A percentile compares a stretch with the other conserved stretches of the same genome.
These are phyloP conservation scores for Endocarpon pusillum DNA, from an alignment of 495 filamentous ascomycete species.

Conservation along the genomic window DNA sequence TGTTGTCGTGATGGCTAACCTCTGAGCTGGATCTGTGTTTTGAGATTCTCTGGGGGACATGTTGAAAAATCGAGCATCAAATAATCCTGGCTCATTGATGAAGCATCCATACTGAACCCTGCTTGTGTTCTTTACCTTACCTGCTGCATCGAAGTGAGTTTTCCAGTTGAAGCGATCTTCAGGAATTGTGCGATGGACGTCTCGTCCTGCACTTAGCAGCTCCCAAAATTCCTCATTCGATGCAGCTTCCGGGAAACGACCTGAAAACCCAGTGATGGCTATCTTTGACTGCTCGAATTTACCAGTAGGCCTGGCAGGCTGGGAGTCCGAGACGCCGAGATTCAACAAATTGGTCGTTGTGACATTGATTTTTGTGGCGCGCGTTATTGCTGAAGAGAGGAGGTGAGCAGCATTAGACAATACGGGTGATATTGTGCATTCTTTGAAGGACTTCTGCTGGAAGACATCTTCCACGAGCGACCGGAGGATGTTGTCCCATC, in stretches of 20 bases:
- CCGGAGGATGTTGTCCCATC: slow-evolving; percentile 39
- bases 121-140: slow-evolving; percentile 18
- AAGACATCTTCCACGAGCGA: slow-evolving; percentile 24
- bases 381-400: background rate
- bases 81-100: slow-evolving; percentile 19
- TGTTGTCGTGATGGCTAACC: slow-evolving; percentile 18
- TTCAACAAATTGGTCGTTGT: background rate
- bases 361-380: background rate
- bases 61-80: slow-evolving; percentile 26
- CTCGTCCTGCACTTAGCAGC: slow-evolving; percentile 20
- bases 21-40: slow-evolving; percentile 20
- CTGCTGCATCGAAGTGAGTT: slow-evolving; percentile 13
- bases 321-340: background rate
- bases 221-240: slow-evolving; percentile 28
- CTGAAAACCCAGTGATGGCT: slow-evolving; percentile 15
- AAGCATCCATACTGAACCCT: slow-evolving; percentile 20
- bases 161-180: slow-evolving; percentile 11
- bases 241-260: slow-evolving; percentile 12
- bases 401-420: slow-evolving; percentile 21
- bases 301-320: slow-evolving; percentile 8
- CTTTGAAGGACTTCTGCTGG: slow-evolving; percentile 8
- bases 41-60: slow-evolving; percentile 26
- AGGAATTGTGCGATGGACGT: slow-evolving; percentile 15
- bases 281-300: slow-evolving; percentile 12
- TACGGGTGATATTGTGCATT: background rate